Percentiles rank a stretch among this genome's conserved stretches.
Evolutionary conservation across 352 stramenopile species (phyloP).

Genomic region (Globisporangium paroecandrum): DNA sequence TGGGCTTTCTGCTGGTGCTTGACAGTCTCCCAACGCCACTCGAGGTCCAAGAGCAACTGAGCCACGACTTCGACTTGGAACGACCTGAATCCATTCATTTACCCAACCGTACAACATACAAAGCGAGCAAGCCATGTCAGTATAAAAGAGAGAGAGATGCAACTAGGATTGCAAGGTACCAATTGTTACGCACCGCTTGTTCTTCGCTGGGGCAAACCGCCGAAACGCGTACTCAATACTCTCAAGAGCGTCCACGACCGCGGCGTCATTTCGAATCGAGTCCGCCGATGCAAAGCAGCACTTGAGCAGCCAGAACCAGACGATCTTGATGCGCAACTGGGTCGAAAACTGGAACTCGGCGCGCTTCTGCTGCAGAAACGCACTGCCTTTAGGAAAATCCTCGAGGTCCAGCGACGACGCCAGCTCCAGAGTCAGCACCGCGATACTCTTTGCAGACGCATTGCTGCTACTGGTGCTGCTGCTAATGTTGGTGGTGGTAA

Average conservation of each 20-base stretch:
- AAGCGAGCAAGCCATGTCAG: background rate
- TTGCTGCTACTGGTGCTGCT: background rate
- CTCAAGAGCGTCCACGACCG: slow-evolving; percentile 34
- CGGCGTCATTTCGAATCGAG: slow-evolving; percentile 4
- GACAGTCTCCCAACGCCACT: slow-evolving; percentile 33
- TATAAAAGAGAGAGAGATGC: background rate
- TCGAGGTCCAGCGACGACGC: slow-evolving; percentile 20
- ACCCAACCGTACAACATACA: background rate
- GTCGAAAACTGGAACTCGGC: slow-evolving; percentile 29
- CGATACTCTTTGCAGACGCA: slow-evolving; percentile 19
- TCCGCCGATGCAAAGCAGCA: background rate
- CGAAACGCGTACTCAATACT: slow-evolving; percentile 61
- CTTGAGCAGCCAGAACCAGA: slow-evolving; percentile 65
- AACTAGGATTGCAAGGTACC: background rate
- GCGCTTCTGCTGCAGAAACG: slow-evolving; percentile 45
- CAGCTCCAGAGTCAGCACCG: slow-evolving; percentile 20
- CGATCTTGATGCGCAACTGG: slow-evolving; percentile 36
- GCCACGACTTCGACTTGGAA: slow-evolving; percentile 57
- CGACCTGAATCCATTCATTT: slow-evolving; percentile 16
- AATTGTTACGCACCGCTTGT: slow-evolving; percentile 28
- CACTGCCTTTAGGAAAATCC: slow-evolving; percentile 20
- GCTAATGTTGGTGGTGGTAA: background rate
- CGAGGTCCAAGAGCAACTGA: slow-evolving; percentile 46
- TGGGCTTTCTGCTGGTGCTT: background rate
- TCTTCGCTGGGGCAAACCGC: slow-evolving; percentile 36